Evolutionary conservation across 2,329 filamentous ascomycete species (phyloP).

Genomic region (Fusarium coffeatum): DNA sequence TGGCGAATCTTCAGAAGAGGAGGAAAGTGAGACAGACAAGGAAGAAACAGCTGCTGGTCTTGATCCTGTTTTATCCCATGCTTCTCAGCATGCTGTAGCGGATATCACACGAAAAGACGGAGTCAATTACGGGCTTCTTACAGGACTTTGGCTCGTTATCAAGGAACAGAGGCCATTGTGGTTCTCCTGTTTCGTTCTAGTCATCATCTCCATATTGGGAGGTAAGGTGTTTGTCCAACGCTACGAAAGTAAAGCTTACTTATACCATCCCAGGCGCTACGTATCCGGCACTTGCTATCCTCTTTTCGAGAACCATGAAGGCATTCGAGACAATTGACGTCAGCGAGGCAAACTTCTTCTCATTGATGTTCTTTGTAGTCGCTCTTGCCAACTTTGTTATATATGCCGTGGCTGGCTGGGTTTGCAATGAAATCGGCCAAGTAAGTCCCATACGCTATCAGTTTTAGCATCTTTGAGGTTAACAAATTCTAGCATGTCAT

Average conservation of each 20-base stretch:
- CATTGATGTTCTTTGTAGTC: constrained; percentile 67
- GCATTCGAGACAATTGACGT: constrained; percentile 52
- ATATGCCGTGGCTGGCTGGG: constrained; percentile 56
- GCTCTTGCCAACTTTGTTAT: constrained; percentile 59
- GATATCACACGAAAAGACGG: constrained; percentile 14
- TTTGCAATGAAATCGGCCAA: constrained; percentile 53
- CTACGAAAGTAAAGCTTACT: background rate
- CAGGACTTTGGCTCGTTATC: constrained; percentile 48
- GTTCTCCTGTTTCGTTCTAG: constrained; percentile 33
- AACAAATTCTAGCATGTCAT: constrained; percentile 45
- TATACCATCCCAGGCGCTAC: constrained; percentile 47
- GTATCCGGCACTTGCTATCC: constrained; percentile 55
- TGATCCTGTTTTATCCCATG: constrained; percentile 36
- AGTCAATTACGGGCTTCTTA: constrained; percentile 44
- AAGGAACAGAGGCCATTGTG: constrained; percentile 49
- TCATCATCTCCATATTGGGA: constrained; percentile 45
- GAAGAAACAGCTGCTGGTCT: constrained; percentile 53
- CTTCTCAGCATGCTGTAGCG: constrained; percentile 40
- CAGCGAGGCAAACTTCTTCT: constrained; percentile 61
- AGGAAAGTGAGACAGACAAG: constrained; percentile 45
- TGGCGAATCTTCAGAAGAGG: constrained; percentile 12
- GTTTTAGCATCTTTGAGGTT: background rate
- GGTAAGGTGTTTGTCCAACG: constrained; percentile 35
- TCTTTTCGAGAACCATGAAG: constrained; percentile 55
- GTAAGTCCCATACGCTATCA: constrained; percentile 31